These are phyloP conservation scores for Oxalis stricta DNA, from an alignment of 441 rosid species.

Conservation along the genomic window DNA sequence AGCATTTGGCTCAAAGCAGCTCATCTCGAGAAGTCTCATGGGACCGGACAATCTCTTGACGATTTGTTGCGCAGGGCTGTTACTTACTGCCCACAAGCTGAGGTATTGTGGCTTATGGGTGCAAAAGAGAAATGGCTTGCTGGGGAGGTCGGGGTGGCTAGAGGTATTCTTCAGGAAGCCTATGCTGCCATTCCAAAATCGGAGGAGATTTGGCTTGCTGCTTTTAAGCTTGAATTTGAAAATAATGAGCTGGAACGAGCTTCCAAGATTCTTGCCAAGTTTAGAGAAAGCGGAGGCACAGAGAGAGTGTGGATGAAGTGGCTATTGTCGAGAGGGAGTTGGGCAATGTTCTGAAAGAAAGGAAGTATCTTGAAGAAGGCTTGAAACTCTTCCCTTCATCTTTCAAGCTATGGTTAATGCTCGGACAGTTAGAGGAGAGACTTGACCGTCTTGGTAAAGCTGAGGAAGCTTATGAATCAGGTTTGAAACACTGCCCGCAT, in stretches of 20 bases:
- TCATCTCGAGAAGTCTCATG: conserved; percentile 93
- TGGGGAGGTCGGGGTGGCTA: conserved; percentile 87
- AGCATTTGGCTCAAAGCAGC: conserved; percentile 96
- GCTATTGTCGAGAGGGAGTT: too few relatives aligned
- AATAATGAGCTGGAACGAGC: too few relatives aligned
- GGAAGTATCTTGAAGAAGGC: conserved; percentile 13
- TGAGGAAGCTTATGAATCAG: conserved; percentile 12
- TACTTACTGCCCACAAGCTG: conserved; percentile 83
- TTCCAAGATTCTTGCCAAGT: too few relatives aligned
- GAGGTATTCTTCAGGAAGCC: conserved; percentile 94
- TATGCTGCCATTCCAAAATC: too few relatives aligned
- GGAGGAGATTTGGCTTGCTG: too few relatives aligned
- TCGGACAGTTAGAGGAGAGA: conserved; percentile 17
- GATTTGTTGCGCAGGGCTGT: conserved; percentile 79
- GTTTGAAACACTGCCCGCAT: conserved; percentile 12
- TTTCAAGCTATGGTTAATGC: conserved; percentile 18
- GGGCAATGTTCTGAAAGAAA: too few relatives aligned
- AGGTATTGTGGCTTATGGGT: conserved; percentile 96
- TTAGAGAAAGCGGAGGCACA: not conserved
- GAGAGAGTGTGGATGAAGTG: conserved; percentile 23
- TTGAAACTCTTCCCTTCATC: conserved; percentile 12
- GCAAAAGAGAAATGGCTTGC: conserved; percentile 99
- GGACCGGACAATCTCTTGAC: conserved; percentile 89
- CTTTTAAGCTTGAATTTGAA: too few relatives aligned
- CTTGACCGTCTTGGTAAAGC: conserved; percentile 9